Evolutionary conservation across 2,329 filamentous ascomycete species (phyloP).

Genomic region (Macrophomina tecta): DNA sequence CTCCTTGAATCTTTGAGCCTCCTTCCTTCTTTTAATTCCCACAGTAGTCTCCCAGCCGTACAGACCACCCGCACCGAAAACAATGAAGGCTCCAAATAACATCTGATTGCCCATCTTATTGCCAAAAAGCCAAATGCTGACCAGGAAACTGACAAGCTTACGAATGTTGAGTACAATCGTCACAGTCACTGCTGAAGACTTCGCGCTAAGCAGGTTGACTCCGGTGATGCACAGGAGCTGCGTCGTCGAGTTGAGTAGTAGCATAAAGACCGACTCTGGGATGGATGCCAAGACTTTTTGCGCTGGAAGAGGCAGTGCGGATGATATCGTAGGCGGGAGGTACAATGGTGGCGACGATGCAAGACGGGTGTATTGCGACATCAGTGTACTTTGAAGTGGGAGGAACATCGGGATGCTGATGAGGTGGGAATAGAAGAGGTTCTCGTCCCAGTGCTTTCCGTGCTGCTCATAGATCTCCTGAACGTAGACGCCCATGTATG

Average conservation of each 20-base stretch:
- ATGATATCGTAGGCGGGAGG: conserved; percentile 40
- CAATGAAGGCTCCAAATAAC: conserved; percentile 78
- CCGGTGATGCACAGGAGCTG: conserved; percentile 96
- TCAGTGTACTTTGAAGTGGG: conserved; percentile 71
- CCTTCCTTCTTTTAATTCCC: conserved; percentile 48
- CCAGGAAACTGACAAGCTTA: conserved; percentile 86
- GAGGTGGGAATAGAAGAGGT: conserved; percentile 88
- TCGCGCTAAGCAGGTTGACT: conserved; percentile 90
- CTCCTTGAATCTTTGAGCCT: conserved; percentile 23
- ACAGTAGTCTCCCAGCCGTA: conserved; percentile 78
- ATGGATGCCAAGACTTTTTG: conserved; percentile 37
- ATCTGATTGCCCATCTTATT: conserved; percentile 80
- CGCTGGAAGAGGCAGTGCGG: conserved; percentile 38
- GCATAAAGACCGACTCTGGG: conserved; percentile 74
- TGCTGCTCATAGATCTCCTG: conserved; percentile 87
- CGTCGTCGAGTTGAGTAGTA: conserved; percentile 80
- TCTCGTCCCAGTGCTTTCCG: conserved; percentile 91
- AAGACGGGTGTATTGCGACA: conserved; percentile 67
- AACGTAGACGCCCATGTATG: conserved; percentile 93
- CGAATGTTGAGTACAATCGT: conserved; percentile 96
- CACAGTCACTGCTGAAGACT: conserved; percentile 89
- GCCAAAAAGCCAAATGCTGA: conserved; percentile 95
- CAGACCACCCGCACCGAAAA: conserved; percentile 88
- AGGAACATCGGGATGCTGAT: conserved; percentile 78
- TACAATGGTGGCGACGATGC: conserved; percentile 67